Base-by-base conservation (phyloP, 2,329 filamentous ascomycete species). In the Blastomyces silverae region DNA sequence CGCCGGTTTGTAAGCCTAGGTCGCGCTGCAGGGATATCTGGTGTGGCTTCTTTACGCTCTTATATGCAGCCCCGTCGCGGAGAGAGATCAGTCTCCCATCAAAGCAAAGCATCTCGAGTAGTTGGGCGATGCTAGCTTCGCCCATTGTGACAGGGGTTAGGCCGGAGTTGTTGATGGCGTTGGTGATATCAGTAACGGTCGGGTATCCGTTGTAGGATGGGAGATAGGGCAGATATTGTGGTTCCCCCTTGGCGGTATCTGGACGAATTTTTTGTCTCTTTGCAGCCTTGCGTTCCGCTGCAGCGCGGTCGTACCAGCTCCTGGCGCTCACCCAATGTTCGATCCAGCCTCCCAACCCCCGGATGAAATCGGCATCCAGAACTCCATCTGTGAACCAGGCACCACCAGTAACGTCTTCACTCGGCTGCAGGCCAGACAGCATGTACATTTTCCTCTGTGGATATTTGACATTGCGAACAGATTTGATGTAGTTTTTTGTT, bases 391-490 rank as follows among this genome's bases (percentile, higher is more conserved):
- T 92, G 76, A 94, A 97, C 91, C 93, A 99, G 10, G 91, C 89
- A 1, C 94, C 94, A 59, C 94, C 94, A 0, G 92, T 96, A 58
- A 95, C 90, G 67, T 94, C 89, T 67, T 97, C 92, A 63, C 89
- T 91, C 0, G 94, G 93, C 13, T 87, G 86, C 66, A 99, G 84
- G 67, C 88, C 88, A 63, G 88, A 86, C 73, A 96, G 88, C 83
- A 99, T 96, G 82, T 94, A 99, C 84, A 96, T 96, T 79, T 96
- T 96, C 74, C 94, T 89, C 69, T 88, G 90, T 37, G 91, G 91
- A 73, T 90, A 88, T 79, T 96, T 92, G 77, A 96, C 92, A 76
- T 89, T 94, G 79, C 93, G 94, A 79, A 97, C 92, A 65, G 88
- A 87, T 72, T 90, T 89, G 76, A 99, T 92, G 74, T 95, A 87